Conservation (phyloP, 2,329 filamentous ascomycete genomes). For the Trichoderma arundinaceum region DNA sequence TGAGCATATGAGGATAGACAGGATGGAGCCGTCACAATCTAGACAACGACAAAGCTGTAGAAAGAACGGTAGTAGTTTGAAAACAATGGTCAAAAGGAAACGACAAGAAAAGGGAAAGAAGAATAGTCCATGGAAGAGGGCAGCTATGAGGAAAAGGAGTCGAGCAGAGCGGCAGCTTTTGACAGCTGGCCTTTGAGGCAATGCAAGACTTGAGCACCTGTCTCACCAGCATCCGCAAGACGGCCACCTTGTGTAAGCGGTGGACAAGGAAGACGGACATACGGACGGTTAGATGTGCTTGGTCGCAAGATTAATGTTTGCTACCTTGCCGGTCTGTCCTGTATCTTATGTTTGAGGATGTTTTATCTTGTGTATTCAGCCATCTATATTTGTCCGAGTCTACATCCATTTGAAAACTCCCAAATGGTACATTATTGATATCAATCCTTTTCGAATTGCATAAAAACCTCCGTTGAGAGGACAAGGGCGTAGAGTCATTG, state of each 20-base stretch:
- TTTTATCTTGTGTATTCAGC: no score
- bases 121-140: not conserved
- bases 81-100: not conserved
- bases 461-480: no score
- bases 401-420: no score
- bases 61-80: not conserved
- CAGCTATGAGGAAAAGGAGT: no score
- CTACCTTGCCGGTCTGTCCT: no score
- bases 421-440: no score
- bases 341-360: not conserved
- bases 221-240: not conserved
- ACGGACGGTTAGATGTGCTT: not conserved
- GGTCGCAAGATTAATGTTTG: not conserved
- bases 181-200: not conserved
- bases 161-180: not conserved
- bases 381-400: no score
- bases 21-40: no score
- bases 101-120: not conserved
- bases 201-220: not conserved
- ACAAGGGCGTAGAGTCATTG: no score
- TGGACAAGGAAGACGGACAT: not conserved
- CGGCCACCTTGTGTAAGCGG: conserved; percentile 6
- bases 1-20: not conserved
- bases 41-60: no score
- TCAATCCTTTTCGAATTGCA: no score